Evolutionary conservation across 2,329 filamentous ascomycete genomes (phyloP).

Genomic region (Huntiella omanensis): DNA sequence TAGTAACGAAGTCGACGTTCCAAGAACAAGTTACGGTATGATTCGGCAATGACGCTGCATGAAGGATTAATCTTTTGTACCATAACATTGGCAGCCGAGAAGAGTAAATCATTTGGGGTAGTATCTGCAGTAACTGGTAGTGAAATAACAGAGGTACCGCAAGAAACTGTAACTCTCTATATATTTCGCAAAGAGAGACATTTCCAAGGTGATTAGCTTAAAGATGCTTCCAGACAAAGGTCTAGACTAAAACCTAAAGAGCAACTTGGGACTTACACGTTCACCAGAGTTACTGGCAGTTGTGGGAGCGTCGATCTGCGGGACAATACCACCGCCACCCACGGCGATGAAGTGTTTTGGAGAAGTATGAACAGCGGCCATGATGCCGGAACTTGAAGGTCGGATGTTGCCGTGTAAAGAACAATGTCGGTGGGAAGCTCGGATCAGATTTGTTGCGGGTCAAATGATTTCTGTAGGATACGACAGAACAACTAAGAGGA

Average conservation of each 20-base stretch:
- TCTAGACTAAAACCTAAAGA: background rate
- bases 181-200: conserved; percentile 3
- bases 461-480: too few species aligned
- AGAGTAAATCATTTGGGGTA: conserved; percentile 53
- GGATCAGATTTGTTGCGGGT: too few species aligned
- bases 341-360: conserved; percentile 21
- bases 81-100: conserved; percentile 43
- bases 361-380: conserved; percentile 10
- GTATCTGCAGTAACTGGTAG: conserved; percentile 61
- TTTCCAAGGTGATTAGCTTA: background rate
- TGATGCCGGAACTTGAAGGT: conserved; percentile 3
- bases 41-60: conserved; percentile 57
- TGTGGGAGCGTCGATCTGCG: conserved; percentile 52
- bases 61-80: conserved; percentile 43
- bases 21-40: conserved; percentile 55
- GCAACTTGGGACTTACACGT: conserved; percentile 32
- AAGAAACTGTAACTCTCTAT: conserved; percentile 57
- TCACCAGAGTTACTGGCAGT: conserved; percentile 68
- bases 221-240: background rate
- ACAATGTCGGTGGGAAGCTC: too few species aligned
- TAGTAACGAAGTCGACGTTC: conserved; percentile 71
- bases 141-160: conserved; percentile 46
- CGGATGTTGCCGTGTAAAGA: too few species aligned
- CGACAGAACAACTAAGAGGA: too few species aligned
- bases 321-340: conserved; percentile 28